phyloP scores from a whole-genome alignment of 176 grass and related monocot species.

The Ananas comosus region DNA sequence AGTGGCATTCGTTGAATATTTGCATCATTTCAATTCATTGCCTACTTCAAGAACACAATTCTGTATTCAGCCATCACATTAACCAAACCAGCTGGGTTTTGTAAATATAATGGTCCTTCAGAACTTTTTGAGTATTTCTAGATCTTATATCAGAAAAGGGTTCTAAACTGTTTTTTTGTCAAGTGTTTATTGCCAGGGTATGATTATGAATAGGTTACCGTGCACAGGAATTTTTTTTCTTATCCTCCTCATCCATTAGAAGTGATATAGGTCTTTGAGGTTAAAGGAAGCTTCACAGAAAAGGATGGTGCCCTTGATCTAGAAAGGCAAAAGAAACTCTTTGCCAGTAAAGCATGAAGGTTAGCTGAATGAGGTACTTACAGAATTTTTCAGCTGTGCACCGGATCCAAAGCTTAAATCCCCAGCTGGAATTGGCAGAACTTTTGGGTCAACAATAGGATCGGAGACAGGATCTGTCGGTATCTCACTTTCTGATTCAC shows the following conservation, averaged over 20 bases:
- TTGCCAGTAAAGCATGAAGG: background rate
- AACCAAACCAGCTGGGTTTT: background rate
- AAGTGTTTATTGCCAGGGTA: background rate
- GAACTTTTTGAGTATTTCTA: background rate
- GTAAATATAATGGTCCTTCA: background rate
- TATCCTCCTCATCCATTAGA: background rate
- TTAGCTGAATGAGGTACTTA: constrained; percentile 23
- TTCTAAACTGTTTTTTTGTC: background rate
- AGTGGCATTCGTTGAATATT: constrained; percentile 22
- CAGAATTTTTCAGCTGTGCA: constrained; percentile 87
- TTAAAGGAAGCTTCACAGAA: background rate
- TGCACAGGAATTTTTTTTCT: background rate
- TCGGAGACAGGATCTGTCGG: constrained; percentile 94
- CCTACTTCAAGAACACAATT: constrained; percentile 3
- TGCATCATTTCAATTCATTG: background rate
- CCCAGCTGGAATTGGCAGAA: constrained; percentile 84
- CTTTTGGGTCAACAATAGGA: constrained; percentile 75
- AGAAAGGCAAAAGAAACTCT: background rate
- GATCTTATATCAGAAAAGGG: background rate
- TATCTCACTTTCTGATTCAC: constrained; percentile 67
- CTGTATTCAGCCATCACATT: background rate
- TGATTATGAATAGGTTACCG: background rate
- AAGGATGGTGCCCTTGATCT: background rate
- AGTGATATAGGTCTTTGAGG: background rate
- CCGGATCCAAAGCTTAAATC: constrained; percentile 95